phyloP scores from a whole-genome alignment of 2,329 filamentous ascomycete species.

The Aspergillus thermomutatus region DNA sequence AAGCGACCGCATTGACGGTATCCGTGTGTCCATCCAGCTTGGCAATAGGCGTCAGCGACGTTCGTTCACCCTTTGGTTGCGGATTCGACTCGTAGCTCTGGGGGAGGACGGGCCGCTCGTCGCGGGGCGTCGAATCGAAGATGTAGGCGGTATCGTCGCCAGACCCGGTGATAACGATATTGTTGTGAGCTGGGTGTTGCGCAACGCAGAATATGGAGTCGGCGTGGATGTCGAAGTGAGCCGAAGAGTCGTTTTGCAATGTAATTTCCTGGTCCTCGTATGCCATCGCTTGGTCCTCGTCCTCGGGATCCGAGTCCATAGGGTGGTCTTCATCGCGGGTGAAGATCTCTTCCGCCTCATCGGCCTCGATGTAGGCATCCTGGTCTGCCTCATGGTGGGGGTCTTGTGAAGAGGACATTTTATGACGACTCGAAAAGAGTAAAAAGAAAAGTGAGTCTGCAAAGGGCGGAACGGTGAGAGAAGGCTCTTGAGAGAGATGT shows the following conservation, averaged over 20 bases:
- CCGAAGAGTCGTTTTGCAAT: conserved; percentile 86
- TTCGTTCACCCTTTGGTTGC: conserved; percentile 55
- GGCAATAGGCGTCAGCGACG: conserved; percentile 63
- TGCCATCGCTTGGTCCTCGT: conserved; percentile 51
- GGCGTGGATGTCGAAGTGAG: conserved; percentile 85
- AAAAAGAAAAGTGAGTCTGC: not conserved
- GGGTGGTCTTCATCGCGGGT: conserved; percentile 64
- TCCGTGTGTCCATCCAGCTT: conserved; percentile 87
- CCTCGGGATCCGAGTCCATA: conserved; percentile 72
- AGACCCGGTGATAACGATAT: conserved; percentile 83
- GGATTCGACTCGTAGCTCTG: conserved; percentile 69
- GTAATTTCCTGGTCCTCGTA: conserved; percentile 62
- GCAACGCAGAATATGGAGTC: conserved; percentile 95
- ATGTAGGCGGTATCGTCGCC: conserved; percentile 84
- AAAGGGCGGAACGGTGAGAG: not conserved
- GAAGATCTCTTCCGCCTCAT: conserved; percentile 76
- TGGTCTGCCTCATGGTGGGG: conserved; percentile 55
- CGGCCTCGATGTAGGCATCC: conserved; percentile 69
- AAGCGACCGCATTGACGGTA: conserved; percentile 80
- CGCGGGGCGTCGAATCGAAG: conserved; percentile 67
- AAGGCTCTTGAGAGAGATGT: not conserved
- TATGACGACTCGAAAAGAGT: conserved; percentile 1
- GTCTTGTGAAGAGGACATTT: conserved; percentile 36
- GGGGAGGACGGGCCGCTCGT: conserved; percentile 65
- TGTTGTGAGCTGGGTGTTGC: conserved; percentile 76